Evolutionary conservation across 345 rosid species (phyloP).

Genomic region (Balakata baccata): DNA sequence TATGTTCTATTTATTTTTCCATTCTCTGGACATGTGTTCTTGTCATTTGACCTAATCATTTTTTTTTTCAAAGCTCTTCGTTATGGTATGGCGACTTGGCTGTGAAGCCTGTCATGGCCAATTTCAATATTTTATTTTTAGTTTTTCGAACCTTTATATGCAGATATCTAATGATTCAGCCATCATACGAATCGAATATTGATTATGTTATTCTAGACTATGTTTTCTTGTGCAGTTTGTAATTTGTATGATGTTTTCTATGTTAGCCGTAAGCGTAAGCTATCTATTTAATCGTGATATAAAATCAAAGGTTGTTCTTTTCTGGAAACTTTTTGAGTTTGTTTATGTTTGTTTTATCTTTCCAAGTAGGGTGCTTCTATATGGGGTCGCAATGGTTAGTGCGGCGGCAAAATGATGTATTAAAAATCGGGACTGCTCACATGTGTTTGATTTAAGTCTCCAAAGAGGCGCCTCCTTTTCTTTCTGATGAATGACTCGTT

Average conservation of each 20-base stretch:
- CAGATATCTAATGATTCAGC: not conserved
- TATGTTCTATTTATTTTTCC: not conserved
- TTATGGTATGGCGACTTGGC: not conserved
- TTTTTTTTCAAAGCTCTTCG: too few species aligned
- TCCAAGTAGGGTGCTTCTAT: not conserved
- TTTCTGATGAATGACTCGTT: not conserved
- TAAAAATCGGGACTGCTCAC: not conserved
- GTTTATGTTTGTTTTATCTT: constrained; percentile 1
- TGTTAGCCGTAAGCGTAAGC: not conserved
- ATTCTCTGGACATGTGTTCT: not conserved
- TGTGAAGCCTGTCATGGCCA: not conserved
- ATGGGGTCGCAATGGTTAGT: constrained; percentile 5
- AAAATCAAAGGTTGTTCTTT: not conserved
- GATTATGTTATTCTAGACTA: too few species aligned
- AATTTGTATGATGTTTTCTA: not conserved
- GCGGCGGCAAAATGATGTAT: not conserved
- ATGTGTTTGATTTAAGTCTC: constrained; percentile 20
- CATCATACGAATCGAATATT: not conserved
- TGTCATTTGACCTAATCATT: not conserved
- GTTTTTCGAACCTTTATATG: not conserved
- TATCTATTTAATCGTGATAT: not conserved
- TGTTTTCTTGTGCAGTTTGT: not conserved
- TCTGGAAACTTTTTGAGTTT: not conserved
- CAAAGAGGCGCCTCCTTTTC: constrained; percentile 1
- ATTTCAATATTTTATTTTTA: not conserved